Conservation (phyloP, 495 filamentous ascomycete species). For the Acidomyces sp. region DNA sequence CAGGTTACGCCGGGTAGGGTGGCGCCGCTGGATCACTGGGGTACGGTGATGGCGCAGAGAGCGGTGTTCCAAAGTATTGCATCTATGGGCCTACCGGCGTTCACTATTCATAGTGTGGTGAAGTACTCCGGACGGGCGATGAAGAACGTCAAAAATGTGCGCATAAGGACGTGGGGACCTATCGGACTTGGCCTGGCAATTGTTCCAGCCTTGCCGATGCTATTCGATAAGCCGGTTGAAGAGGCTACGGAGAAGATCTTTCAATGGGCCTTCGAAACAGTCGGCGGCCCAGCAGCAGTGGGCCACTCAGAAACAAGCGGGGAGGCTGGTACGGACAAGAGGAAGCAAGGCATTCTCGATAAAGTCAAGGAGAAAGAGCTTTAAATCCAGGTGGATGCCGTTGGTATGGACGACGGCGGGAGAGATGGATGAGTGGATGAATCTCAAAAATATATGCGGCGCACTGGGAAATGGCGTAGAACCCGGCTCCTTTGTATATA, state of each 20-base stretch:
- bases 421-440: no score
- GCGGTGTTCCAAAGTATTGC: constrained; percentile 82
- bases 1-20: constrained; percentile 31
- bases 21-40: constrained; percentile 76
- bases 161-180: constrained; percentile 68
- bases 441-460: no score
- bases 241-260: constrained; percentile 80
- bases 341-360: no score
- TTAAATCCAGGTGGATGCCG: no score
- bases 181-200: constrained; percentile 81
- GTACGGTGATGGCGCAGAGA: constrained; percentile 80
- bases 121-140: constrained; percentile 70
- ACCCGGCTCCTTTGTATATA: no score
- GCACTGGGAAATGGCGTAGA: no score
- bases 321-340: no score
- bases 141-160: constrained; percentile 62
- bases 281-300: constrained; percentile 51
- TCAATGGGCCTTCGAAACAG: constrained; percentile 56
- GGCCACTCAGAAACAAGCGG: no score
- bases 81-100: constrained; percentile 85
- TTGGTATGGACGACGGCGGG: no score
- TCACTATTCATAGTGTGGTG: constrained; percentile 89
- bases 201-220: constrained; percentile 74
- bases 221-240: constrained; percentile 92
- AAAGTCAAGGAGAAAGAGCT: no score